Base-by-base conservation (phyloP, 208 protist genomes). In the Crithidia acanthocephali region DNA sequence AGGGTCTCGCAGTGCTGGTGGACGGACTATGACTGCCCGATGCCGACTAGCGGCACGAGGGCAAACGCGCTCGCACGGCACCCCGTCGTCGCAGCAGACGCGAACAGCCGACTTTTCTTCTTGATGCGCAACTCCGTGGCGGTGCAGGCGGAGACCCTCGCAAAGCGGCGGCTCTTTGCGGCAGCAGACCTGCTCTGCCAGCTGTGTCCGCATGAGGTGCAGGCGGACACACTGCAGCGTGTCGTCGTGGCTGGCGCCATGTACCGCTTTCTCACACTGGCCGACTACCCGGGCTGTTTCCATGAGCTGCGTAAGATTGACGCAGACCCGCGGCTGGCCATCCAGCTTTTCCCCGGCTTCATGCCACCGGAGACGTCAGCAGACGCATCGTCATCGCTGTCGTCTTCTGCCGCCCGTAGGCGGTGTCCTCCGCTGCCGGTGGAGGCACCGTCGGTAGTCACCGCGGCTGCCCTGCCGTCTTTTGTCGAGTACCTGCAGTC, bases 151-250 rank as follows among this genome's bases (percentile, higher is more conserved):
- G 47, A 77, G n/a, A 23, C 28, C 0, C 63, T 94, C 13, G 70
- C 79, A 1, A 48, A 72, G 4, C 23, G 45, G 6, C 65, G 75
- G 57, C 44, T 50, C 15, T 86, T 86, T 28, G 81, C 84, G 22
- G 75, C 69, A 8, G 80, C 72, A 16, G 68, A 86, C 33, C 58
- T 88, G 6, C 79, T 95, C 13, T 88, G 76, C 62, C 83, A 85
- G 60, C 75, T 95, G 1, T 92, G 80, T 51, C 71, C 80, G 5
- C 78, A 81, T 44, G 78, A 88, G 53, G 81, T 91, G 44, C 50
- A 71, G 33, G 37, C 72, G 57, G 30, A 61, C 3, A 76, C 79
- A 5, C 30, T 78, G 35, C 66, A 62, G 30, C 67, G 63, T 25
- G 65, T 88, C 11, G 68, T 78, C 32, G 77, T 71, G 6, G 69